phyloP scores from a whole-genome alignment of 2,329 filamentous ascomycete species.

The Fusarium cicatricum region DNA sequence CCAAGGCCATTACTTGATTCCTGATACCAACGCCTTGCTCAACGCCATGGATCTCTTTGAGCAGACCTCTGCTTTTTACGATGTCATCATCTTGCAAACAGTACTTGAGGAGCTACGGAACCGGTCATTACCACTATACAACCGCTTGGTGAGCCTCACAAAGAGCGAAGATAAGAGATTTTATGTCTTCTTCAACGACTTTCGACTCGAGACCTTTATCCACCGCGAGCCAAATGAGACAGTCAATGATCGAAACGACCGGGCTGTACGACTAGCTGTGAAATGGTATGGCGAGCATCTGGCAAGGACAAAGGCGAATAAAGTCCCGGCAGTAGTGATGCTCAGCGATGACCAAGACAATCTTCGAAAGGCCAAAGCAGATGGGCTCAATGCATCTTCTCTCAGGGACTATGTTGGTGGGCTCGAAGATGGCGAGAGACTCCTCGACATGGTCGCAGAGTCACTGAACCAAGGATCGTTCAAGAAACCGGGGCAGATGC shows the following conservation, averaged over 20 bases:
- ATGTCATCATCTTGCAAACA: slow-evolving; percentile 96
- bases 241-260: slow-evolving; percentile 97
- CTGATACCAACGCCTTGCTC: slow-evolving; percentile 94
- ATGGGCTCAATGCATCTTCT: slow-evolving; percentile 74
- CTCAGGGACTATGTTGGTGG: slow-evolving; percentile 82
- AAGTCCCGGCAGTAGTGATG: slow-evolving; percentile 83
- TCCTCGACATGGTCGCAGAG: slow-evolving; percentile 94
- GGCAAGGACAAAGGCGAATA: slow-evolving; percentile 65
- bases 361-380: slow-evolving; percentile 79
- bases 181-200: slow-evolving; percentile 99
- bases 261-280: slow-evolving; percentile 85
- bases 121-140: slow-evolving; percentile 92
- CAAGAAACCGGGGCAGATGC: slow-evolving; percentile 70
- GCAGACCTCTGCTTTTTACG: slow-evolving; percentile 88
- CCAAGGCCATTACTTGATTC: slow-evolving; percentile 90
- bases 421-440: slow-evolving; percentile 81
- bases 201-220: slow-evolving; percentile 90
- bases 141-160: slow-evolving; percentile 86
- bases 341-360: slow-evolving; percentile 93
- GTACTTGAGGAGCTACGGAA: slow-evolving; percentile 97
- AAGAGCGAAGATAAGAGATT: slow-evolving; percentile 98
- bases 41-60: slow-evolving; percentile 98
- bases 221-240: slow-evolving; percentile 77
- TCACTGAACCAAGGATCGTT: slow-evolving; percentile 72
- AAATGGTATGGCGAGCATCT: slow-evolving; percentile 92